Base-by-base conservation (phyloP, 148 eudicot species). In the Diospyros kaki region DNA sequence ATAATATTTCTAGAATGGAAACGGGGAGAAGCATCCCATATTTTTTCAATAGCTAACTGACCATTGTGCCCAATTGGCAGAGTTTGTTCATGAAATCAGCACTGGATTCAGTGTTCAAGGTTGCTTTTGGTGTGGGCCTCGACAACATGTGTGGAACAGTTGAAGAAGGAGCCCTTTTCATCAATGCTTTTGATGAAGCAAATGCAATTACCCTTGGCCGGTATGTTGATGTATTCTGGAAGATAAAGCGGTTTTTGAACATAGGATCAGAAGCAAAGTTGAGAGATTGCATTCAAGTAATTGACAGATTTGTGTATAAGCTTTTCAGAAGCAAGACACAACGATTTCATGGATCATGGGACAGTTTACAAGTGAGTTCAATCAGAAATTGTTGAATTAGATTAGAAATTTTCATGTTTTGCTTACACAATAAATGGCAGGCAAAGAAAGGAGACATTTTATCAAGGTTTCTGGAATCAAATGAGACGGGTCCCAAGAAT, bases 381-480 rank as follows among this genome's bases (percentile, higher is more conserved):
- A n/a, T n/a, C n/a, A n/a, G n/a, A n/a, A n/a, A n/a, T n/a, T n/a
- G n/a, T n/a, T n/a, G n/a, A n/a, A n/a, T n/a, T n/a, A n/a, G n/a
- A n/a, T n/a, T n/a, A n/a, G n/a, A n/a, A n/a, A n/a, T n/a, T n/a
- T n/a, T n/a, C n/a, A n/a, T n/a, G n/a, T n/a, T n/a, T n/a, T n/a
- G n/a, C n/a, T n/a, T n/a, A n/a, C n/a, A n/a, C n/a, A n/a, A n/a
- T n/a, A n/a, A n/a, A n/a, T n/a, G n/a, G n/a, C n/a, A n/a, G n/a
- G n/a, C n/a, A n/a, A 45, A 48, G 58, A 75, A 75, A 42, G 67
- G 53, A 6, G 83, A 80, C 15, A 64, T 80, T 4, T 71, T 80
- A 65, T 80, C 83, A 64, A 80, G 83, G 72, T 80, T 80, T 71
- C 13, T 79, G 70, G 41, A 69, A 38, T 64, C 69, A 54, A 75